These are phyloP conservation scores for Pseudogymnoascus sp. DNA, from an alignment of 2,329 filamentous ascomycete genomes.

Conservation along the genomic window DNA sequence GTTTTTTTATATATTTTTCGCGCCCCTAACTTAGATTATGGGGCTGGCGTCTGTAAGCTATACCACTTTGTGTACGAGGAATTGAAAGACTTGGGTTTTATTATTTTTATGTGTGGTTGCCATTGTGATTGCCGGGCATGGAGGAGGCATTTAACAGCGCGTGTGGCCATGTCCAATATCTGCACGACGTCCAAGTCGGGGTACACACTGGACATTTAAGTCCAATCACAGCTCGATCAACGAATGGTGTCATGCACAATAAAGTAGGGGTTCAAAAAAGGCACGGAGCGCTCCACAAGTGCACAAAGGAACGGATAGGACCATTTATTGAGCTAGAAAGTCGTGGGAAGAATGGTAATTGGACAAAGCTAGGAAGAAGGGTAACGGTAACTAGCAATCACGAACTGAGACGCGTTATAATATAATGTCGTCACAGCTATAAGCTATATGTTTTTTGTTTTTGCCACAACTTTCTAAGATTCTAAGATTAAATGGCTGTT, in stretches of 20 bases:
- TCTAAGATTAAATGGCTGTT: not conserved
- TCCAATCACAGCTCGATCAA: not conserved
- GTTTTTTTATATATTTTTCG: slow-evolving; percentile 5
- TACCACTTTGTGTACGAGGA: slow-evolving; percentile 9
- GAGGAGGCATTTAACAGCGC: not conserved
- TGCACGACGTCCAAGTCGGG: not conserved
- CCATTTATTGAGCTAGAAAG: not conserved
- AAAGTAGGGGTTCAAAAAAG: slow-evolving; percentile 1
- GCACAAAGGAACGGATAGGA: not conserved
- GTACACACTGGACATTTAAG: not conserved
- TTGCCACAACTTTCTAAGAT: not conserved
- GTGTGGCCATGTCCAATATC: not conserved
- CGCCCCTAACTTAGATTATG: not conserved
- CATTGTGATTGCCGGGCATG: not conserved
- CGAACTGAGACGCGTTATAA: not conserved
- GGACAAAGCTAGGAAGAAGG: not conserved
- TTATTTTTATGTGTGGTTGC: not conserved
- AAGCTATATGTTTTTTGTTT: not conserved
- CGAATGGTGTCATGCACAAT: slow-evolving; percentile 2
- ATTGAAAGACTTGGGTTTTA: slow-evolving; percentile 3
- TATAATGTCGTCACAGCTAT: not conserved
- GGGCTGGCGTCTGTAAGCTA: slow-evolving; percentile 8
- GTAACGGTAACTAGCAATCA: slow-evolving; percentile 3
- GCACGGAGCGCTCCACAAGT: slow-evolving; percentile 1
- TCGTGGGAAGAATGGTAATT: not conserved